Base-by-base conservation (phyloP, 2,329 filamentous ascomycete species). In the Stemphylium vesicarium region DNA sequence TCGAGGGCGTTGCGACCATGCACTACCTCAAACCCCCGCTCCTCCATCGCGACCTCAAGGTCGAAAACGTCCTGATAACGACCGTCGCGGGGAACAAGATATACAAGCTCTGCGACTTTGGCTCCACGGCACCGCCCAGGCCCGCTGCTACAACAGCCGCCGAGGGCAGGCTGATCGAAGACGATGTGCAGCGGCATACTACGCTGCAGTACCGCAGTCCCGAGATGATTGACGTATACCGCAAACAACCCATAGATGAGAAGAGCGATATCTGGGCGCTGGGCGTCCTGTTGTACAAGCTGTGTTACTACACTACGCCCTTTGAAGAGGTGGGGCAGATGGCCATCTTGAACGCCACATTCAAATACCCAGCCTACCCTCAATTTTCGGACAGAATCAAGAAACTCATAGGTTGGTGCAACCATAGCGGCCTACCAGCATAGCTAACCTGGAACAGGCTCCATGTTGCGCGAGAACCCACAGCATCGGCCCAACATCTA, bases 211-310 rank as follows among this genome's bases (percentile, higher is more conserved):
- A 99, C 75, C 85, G 95, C 63, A 98, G 94, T 73, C 95, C 95
- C 5, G 95, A 99, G 78, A 99, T 99, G 95, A 88, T 99, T 57
- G 95, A 99, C 71, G 95, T 99, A 20, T 99, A 97, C 78, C 85
- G 93, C 60, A 96, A 96, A 76, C 91, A 93, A 67, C 92, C 95
- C 0, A 96, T 99, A 71, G 92, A 99, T 72, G 95, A 99, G 79
- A 99, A 99, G 80, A 96, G 93, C 43, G 95, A 99, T 75, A 97
- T 99, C 26, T 99, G 93, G 95, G 95, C 95, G 1, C 79, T 99
- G 57, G 95, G 95, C 4, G 95, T 99, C 37, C 80, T 99, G 54
- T 79, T 99, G 50, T 99, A 99, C 81, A 99, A 99, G 81, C 83
- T 99, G 58, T 99, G 95, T 80, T 99, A 98, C 78, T 99, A 99